A percentile compares a stretch with the other conserved stretches of the same genome.
phyloP scores from a whole-genome alignment of 2,329 filamentous ascomycete genomes.

The Ascochyta fabae region DNA sequence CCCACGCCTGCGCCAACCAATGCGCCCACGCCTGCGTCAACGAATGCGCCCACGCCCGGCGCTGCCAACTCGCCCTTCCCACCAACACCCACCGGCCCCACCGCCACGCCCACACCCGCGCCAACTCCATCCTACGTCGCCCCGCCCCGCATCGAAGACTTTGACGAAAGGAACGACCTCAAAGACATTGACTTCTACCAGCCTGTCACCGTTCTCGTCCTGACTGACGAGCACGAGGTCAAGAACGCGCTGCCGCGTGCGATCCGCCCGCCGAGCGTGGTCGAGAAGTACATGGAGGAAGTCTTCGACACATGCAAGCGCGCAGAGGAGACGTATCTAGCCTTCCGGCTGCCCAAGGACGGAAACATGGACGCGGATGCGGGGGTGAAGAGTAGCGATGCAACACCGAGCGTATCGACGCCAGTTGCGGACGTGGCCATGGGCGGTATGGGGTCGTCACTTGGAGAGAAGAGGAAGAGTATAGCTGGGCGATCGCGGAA shows the following conservation, averaged over 20 bases:
- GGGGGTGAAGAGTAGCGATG: too few species aligned
- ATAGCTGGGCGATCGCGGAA: too few species aligned
- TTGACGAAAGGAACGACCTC: conserved; percentile 55
- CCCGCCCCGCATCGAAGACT: conserved; percentile 45
- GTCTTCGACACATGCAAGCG: conserved; percentile 63
- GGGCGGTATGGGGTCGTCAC: too few species aligned
- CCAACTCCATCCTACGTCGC: conserved; percentile 29
- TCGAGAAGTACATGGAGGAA: conserved; percentile 49
- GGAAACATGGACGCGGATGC: conserved; percentile 14
- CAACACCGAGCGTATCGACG: too few species aligned
- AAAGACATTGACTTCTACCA: conserved; percentile 64
- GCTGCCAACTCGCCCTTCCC: conserved; percentile 15
- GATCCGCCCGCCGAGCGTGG: conserved; percentile 55
- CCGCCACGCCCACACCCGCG: conserved; percentile 22
- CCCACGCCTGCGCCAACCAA: conserved; percentile 2
- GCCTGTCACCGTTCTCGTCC: conserved; percentile 70
- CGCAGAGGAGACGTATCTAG: conserved; percentile 62
- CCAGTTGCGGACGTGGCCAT: too few species aligned
- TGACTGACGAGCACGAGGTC: conserved; percentile 58
- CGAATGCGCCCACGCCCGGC: conserved; percentile 1
- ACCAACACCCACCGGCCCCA: conserved; percentile 13
- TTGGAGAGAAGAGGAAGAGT: too few species aligned
- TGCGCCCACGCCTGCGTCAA: background rate
- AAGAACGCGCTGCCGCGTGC: conserved; percentile 63
- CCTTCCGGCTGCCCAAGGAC: conserved; percentile 60